Evolutionary conservation across 179 eudicot genomes (phyloP).

Genomic region (Vitellaria paradoxa): DNA sequence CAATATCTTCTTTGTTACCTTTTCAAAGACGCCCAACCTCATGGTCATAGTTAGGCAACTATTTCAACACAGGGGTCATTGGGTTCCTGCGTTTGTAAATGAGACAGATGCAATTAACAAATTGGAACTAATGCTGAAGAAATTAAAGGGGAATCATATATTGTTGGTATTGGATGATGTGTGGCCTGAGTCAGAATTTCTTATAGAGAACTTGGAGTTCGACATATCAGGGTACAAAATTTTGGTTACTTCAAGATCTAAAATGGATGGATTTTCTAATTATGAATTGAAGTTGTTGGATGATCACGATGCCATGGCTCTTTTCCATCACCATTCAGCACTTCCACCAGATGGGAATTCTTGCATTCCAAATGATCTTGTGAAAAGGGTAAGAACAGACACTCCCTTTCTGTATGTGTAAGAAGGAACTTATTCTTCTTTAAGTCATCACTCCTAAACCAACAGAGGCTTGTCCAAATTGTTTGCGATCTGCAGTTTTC

Average conservation of each 20-base stretch:
- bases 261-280: slow-evolving; percentile 18
- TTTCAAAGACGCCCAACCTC: slow-evolving; percentile 22
- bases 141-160: slow-evolving; percentile 15
- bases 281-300: slow-evolving; percentile 22
- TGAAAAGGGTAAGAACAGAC: slow-evolving; percentile 19
- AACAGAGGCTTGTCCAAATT: not conserved
- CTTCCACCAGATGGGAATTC: slow-evolving; percentile 17
- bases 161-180: slow-evolving; percentile 40
- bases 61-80: slow-evolving; percentile 4
- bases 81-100: slow-evolving; percentile 13
- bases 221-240: slow-evolving; percentile 20
- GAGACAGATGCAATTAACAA: slow-evolving; percentile 29
- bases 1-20: slow-evolving; percentile 34
- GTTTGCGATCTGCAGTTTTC: not conserved
- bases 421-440: not conserved
- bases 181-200: slow-evolving; percentile 28
- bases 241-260: slow-evolving; percentile 31
- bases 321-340: slow-evolving; percentile 24
- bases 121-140: slow-evolving; percentile 19
- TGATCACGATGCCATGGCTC: slow-evolving; percentile 27
- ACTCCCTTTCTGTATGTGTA: not conserved
- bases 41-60: slow-evolving; percentile 15
- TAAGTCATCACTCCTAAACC: not conserved
- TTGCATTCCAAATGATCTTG: slow-evolving; percentile 18
- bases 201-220: slow-evolving; percentile 13